Base-by-base conservation (phyloP, 2,329 filamentous ascomycete species). In the Penicillium frequentans region DNA sequence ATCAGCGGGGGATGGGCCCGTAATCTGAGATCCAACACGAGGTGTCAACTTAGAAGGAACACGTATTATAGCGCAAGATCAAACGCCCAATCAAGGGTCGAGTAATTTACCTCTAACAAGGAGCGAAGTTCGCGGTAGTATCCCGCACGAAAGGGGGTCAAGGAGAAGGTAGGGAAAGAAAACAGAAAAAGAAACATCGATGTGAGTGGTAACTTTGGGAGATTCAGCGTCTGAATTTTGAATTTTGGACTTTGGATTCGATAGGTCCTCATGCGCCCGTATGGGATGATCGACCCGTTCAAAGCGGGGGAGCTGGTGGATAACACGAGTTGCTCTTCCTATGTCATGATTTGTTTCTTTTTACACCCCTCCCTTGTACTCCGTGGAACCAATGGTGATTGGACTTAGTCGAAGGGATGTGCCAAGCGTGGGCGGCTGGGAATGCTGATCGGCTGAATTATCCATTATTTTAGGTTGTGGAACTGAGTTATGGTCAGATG, bases 401-500 rank as follows among this genome's bases (percentile, higher is more conserved):
- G 26, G 49, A 53, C 54, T 52, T 49, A 23, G n/a, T 48, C 37
- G 27, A 64, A 64, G 62, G 63, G 63, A 63, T 64, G 47, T 33
- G 44, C 52, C 51, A 53, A 49, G 49, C 50, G 46, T 23, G 26
- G 52, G 52, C 46, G 48, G 52, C 49, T 61, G 59, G 61, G 62
- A 64, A 64, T 64, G 58, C 54, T 59, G 57, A 65, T 64, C 59
- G 62, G 55, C 57, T 62, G 59, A 48, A 62, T 35, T 31, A 21
- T 35, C 46, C 11, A 29, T 33, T 23, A 23, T 37, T 49, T 49
- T 49, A 23, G 29, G n/a, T 31, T 37, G 31, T 37, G 45, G 45
- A 31, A 47, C 26, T 26, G 14, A 27, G 26, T 16, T 31, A 27
- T 46, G 45, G 45, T 19, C 27, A 27, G 45, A 29, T 29, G 26